A percentile compares a stretch with the other conserved stretches of the same genome.
Evolutionary conservation across 768 basidiomycete genomes (phyloP).

Genomic region (Trametes maxima): DNA sequence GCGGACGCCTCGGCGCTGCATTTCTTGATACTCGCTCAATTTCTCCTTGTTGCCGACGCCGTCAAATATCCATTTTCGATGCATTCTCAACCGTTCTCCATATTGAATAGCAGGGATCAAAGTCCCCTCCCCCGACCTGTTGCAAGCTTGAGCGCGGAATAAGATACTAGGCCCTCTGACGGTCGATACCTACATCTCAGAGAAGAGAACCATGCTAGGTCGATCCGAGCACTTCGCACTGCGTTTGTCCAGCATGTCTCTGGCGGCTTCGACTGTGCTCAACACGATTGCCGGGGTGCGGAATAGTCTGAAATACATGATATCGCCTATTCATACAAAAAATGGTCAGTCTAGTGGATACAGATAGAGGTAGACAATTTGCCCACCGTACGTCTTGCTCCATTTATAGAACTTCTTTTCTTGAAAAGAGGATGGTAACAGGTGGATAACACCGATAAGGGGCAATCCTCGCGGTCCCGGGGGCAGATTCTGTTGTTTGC

Average conservation of each 20-base stretch:
- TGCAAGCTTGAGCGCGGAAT: background rate
- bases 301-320: too few relatives aligned
- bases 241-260: constrained; percentile 33
- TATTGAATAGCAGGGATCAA: constrained; percentile 24
- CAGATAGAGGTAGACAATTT: too few relatives aligned
- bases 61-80: constrained; percentile 28
- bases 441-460: too few relatives aligned
- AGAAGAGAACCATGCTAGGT: constrained; percentile 24
- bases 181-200: constrained; percentile 29
- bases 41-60: constrained; percentile 19
- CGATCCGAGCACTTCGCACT: constrained; percentile 33
- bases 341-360: too few relatives aligned
- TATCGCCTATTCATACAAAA: too few relatives aligned
- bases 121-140: constrained; percentile 28
- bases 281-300: constrained; percentile 20
- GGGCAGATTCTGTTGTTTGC: too few relatives aligned
- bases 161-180: too few relatives aligned
- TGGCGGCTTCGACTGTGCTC: constrained; percentile 27
- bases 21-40: constrained; percentile 16
- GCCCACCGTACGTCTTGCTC: too few relatives aligned
- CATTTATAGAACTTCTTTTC: too few relatives aligned
- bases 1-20: constrained; percentile 24
- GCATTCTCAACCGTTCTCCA: constrained; percentile 27
- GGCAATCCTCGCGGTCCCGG: too few relatives aligned
- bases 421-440: too few relatives aligned